These are phyloP conservation scores for Cylindrotheca fusiformis DNA, from an alignment of 108 stramenopile species.

Conservation along the genomic window DNA sequence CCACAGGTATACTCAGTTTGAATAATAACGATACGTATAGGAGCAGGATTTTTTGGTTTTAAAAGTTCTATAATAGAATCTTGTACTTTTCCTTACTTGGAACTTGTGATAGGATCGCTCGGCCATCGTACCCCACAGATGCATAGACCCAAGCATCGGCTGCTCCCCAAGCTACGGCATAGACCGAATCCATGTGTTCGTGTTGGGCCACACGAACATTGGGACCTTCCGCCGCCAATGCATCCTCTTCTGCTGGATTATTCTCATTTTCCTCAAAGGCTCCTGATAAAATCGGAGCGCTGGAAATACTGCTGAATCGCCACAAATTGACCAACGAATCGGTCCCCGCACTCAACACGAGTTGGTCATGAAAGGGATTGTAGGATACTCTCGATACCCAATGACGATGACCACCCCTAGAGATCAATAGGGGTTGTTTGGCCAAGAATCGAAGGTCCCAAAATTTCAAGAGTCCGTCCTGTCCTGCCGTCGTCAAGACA, in stretches of 20 bases:
- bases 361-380: slow-evolving; percentile 99
- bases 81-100: slow-evolving; percentile 99
- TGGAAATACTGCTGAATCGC: slow-evolving; percentile 92
- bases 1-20: too few species aligned
- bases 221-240: slow-evolving; percentile 14
- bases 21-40: too few species aligned
- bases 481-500: slow-evolving; percentile 80
- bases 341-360: slow-evolving; percentile 90
- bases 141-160: slow-evolving; percentile 95
- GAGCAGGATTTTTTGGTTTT: too few species aligned
- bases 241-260: neutral
- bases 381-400: slow-evolving; percentile 80
- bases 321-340: slow-evolving; percentile 93
- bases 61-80: slow-evolving; percentile 78
- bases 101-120: slow-evolving; percentile 89
- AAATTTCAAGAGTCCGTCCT: slow-evolving; percentile 93
- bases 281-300: slow-evolving; percentile 86
- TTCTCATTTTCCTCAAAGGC: slow-evolving; percentile 49
- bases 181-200: slow-evolving; percentile 86
- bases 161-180: slow-evolving; percentile 89
- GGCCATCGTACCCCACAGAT: slow-evolving; percentile 90
- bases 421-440: slow-evolving; percentile 47
- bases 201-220: slow-evolving; percentile 82
- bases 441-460: slow-evolving; percentile 90
- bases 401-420: slow-evolving; percentile 89